Evolutionary conservation across 306 rosid species (phyloP).

Genomic region (Begonia peltatifolia): DNA sequence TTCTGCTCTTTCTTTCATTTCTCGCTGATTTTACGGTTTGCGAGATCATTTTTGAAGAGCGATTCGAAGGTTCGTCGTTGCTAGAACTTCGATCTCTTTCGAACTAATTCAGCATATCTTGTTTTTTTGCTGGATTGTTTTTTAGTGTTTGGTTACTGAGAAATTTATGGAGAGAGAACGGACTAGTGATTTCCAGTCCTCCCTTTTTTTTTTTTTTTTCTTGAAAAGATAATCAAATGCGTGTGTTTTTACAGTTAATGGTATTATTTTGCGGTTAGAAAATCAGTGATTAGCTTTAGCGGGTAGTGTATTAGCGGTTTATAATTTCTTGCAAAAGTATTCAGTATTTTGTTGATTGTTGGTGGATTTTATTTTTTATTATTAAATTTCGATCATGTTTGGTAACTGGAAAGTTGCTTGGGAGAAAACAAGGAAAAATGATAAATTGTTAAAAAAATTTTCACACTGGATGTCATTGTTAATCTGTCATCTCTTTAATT

Average conservation of each 20-base stretch:
- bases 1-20: conserved; percentile 5
- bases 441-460: too few relatives aligned
- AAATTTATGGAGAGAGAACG: neutral
- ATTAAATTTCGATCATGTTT: too few relatives aligned
- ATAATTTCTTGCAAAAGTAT: too few relatives aligned
- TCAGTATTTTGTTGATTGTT: too few relatives aligned
- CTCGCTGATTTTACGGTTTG: conserved; percentile 24
- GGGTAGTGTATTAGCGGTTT: neutral
- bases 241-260: neutral
- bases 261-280: neutral
- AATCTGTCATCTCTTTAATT: neutral
- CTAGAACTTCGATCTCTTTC: neutral
- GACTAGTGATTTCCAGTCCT: neutral
- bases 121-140: neutral
- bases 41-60: conserved; percentile 77
- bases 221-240: neutral
- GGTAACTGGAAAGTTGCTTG: too few relatives aligned
- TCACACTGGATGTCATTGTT: too few relatives aligned
- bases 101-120: neutral
- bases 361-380: too few relatives aligned
- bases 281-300: neutral
- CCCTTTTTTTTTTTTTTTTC: neutral
- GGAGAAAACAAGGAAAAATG: too few relatives aligned
- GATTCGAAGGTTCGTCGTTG: conserved; percentile 45
- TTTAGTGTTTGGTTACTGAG: neutral